These are phyloP conservation scores for Plenodomus tracheiphilus DNA, from an alignment of 2,329 filamentous ascomycete species.

Conservation along the genomic window DNA sequence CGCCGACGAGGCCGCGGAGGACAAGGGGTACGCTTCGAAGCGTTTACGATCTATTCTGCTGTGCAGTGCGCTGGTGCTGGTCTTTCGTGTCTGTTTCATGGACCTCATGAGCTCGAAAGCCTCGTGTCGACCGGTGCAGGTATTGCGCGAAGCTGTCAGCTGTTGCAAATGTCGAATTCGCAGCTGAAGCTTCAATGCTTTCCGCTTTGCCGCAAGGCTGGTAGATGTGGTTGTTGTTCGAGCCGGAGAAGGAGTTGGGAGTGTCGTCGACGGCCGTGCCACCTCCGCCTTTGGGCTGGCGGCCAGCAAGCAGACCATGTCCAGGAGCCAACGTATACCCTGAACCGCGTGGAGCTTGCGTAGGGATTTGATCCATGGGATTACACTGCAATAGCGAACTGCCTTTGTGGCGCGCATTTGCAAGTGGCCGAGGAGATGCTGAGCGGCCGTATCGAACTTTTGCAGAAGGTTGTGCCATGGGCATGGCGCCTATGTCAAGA, in stretches of 20 bases:
- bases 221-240: neutral
- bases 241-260: neutral
- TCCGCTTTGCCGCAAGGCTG: neutral
- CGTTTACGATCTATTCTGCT: neutral
- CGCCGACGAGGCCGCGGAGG: too few relatives aligned
- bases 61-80: neutral
- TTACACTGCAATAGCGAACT: neutral
- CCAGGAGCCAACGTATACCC: neutral
- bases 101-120: neutral
- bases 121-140: neutral
- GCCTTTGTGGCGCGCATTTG: neutral
- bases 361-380: neutral
- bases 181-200: neutral
- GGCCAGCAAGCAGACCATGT: neutral
- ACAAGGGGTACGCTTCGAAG: neutral
- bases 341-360: neutral
- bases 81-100: neutral
- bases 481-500: too few relatives aligned
- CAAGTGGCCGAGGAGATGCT: too few relatives aligned
- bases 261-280: neutral
- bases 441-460: too few relatives aligned
- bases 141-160: neutral
- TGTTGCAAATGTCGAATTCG: neutral
- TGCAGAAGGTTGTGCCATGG: too few relatives aligned
- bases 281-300: neutral